These are phyloP conservation scores for Verticillium nonalfalfae DNA, from an alignment of 2,329 filamentous ascomycete species.

Conservation along the genomic window DNA sequence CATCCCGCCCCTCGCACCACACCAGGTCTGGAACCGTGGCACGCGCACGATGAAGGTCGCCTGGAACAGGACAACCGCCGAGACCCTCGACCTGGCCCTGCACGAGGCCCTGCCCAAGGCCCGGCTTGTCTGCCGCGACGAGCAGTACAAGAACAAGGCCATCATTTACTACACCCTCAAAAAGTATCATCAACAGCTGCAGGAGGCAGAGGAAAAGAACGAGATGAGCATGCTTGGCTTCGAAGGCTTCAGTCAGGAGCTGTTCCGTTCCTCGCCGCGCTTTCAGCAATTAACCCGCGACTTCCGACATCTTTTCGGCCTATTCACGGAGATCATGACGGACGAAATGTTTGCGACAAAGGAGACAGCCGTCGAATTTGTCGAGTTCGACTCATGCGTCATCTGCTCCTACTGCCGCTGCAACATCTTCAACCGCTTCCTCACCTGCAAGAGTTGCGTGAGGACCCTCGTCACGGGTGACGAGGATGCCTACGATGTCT, in stretches of 20 bases:
- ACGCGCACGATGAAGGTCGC: slow-evolving; percentile 96
- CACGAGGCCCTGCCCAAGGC: slow-evolving; percentile 84
- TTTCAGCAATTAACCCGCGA: slow-evolving; percentile 71
- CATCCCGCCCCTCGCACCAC: slow-evolving; percentile 85
- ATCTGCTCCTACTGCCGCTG: slow-evolving; percentile 94
- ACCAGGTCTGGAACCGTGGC: slow-evolving; percentile 97
- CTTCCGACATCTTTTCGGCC: slow-evolving; percentile 70
- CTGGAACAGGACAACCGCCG: slow-evolving; percentile 92
- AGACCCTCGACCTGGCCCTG: slow-evolving; percentile 82
- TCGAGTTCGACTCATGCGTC: slow-evolving; percentile 83
- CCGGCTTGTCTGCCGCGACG: slow-evolving; percentile 87
- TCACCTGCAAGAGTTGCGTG: slow-evolving; percentile 84
- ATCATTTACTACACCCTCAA: slow-evolving; percentile 84
- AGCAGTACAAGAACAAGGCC: slow-evolving; percentile 98
- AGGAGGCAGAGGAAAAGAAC: slow-evolving; percentile 43
- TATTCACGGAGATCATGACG: slow-evolving; percentile 74
- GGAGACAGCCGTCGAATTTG: slow-evolving; percentile 65
- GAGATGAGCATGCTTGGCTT: slow-evolving; percentile 38
- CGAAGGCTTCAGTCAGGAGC: slow-evolving; percentile 40
- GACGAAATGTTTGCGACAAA: slow-evolving; percentile 79
- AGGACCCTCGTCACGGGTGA: slow-evolving; percentile 57
- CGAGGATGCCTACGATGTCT: slow-evolving; percentile 89
- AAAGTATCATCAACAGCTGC: slow-evolving; percentile 66
- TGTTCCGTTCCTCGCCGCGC: slow-evolving; percentile 31
- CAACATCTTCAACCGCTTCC: slow-evolving; percentile 95